Evolutionary conservation across 2,329 filamentous ascomycete genomes (phyloP).

Genomic region (Akanthomyces lecanii): DNA sequence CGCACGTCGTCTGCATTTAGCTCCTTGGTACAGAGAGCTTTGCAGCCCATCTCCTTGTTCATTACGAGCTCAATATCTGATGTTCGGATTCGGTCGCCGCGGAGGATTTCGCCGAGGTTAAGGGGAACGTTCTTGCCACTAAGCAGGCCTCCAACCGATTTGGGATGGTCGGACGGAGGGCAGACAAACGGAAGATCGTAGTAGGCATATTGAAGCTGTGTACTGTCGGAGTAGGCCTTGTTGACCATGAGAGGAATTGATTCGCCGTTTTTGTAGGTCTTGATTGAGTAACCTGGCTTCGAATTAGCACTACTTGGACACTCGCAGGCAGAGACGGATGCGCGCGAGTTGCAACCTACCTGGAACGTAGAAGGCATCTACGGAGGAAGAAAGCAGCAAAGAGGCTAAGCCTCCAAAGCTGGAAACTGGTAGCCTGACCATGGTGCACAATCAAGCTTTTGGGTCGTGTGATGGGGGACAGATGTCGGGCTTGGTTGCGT

Average conservation of each 20-base stretch:
- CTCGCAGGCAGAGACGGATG: neutral
- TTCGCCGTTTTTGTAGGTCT: constrained; percentile 72
- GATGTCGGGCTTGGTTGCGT: neutral
- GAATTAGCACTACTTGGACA: constrained; percentile 7
- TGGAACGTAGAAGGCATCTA: constrained; percentile 77
- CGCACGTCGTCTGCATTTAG: constrained; percentile 61
- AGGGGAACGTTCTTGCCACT: constrained; percentile 75
- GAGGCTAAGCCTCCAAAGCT: constrained; percentile 38
- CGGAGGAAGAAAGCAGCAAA: constrained; percentile 34
- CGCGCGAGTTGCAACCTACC: constrained; percentile 45
- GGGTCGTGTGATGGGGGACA: constrained; percentile 15
- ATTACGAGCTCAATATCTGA: constrained; percentile 80
- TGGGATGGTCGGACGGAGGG: constrained; percentile 65
- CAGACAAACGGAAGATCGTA: constrained; percentile 85
- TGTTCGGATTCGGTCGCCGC: constrained; percentile 78
- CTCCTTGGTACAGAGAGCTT: constrained; percentile 65
- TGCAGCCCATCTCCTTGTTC: constrained; percentile 69
- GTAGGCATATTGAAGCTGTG: constrained; percentile 87
- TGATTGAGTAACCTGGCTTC: constrained; percentile 68
- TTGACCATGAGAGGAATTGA: constrained; percentile 82
- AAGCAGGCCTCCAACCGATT: constrained; percentile 62
- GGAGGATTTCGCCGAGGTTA: constrained; percentile 82
- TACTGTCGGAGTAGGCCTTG: constrained; percentile 87
- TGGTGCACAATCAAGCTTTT: constrained; percentile 12
- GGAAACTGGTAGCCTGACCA: constrained; percentile 32